A percentile compares a stretch with the other conserved stretches of the same genome.
phyloP scores from a whole-genome alignment of 495 filamentous ascomycete species.

The Neurospora sp. region DNA sequence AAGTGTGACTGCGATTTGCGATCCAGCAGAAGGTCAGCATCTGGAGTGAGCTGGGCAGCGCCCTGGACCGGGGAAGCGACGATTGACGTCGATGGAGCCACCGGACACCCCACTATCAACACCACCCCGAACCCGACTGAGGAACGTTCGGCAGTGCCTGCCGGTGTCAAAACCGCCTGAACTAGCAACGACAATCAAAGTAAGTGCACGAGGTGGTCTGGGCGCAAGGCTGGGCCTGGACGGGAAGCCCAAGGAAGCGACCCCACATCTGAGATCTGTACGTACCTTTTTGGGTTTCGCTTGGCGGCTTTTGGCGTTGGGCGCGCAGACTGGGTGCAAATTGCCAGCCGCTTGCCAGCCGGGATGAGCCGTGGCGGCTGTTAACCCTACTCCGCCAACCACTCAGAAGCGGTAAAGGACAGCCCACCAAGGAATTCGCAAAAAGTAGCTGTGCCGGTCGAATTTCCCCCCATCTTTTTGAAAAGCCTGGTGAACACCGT shows the following conservation, averaged over 20 bases:
- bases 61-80: background rate
- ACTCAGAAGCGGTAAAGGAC: constrained; percentile 8
- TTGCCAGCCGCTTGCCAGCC: background rate
- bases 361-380: constrained; percentile 4
- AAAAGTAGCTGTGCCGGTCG: constrained; percentile 22
- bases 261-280: background rate
- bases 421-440: constrained; percentile 28
- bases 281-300: background rate
- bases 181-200: background rate
- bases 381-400: constrained; percentile 25
- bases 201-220: background rate
- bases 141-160: background rate
- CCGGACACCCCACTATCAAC: background rate
- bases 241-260: background rate
- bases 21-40: background rate
- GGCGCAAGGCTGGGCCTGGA: background rate
- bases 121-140: background rate
- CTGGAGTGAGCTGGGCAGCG: background rate
- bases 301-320: background rate
- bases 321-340: background rate
- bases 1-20: background rate
- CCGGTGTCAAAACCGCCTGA: background rate
- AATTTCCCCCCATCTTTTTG: constrained; percentile 20
- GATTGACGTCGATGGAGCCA: background rate
- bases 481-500: constrained; percentile 23